phyloP scores from a whole-genome alignment of 2,329 filamentous ascomycete genomes.

The Talaromyces sp. region DNA sequence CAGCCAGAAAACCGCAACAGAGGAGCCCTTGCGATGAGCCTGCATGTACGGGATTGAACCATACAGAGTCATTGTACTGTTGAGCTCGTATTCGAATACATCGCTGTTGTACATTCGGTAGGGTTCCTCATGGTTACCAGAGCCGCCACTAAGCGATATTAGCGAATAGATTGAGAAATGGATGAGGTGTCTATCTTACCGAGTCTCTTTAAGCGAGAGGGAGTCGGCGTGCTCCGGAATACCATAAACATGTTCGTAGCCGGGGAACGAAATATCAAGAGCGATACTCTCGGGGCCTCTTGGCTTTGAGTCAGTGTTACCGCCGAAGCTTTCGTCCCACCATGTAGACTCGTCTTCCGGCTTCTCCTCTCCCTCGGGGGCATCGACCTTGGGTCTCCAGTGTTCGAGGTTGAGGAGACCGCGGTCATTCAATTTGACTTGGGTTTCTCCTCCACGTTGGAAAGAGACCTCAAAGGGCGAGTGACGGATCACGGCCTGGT shows the following conservation, averaged over 20 bases:
- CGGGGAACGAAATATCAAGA: constrained; percentile 85
- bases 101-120: constrained; percentile 95
- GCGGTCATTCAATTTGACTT: constrained; percentile 85
- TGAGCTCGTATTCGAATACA: constrained; percentile 94
- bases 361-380: constrained; percentile 43
- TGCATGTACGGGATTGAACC: constrained; percentile 98
- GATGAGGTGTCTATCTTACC: constrained; percentile 36
- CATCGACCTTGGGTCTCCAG: constrained; percentile 82
- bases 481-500: constrained; percentile 79
- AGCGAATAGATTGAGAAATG: constrained; percentile 11
- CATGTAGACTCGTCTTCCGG: constrained; percentile 69
- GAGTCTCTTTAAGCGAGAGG: constrained; percentile 82
- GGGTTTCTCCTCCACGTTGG: constrained; percentile 71
- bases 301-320: constrained; percentile 94
- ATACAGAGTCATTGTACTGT: constrained; percentile 97
- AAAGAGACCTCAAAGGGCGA: constrained; percentile 83
- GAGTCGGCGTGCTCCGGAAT: constrained; percentile 90
- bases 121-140: constrained; percentile 79
- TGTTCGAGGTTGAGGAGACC: constrained; percentile 91
- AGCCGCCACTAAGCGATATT: constrained; percentile 56
- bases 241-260: constrained; percentile 88
- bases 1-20: constrained; percentile 94
- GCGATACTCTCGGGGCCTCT: constrained; percentile 87
- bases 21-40: constrained; percentile 87
- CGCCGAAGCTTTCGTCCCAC: constrained; percentile 97